Base-by-base conservation (phyloP, 208 protist species). In the Herpetomonas samuelpessoai region DNA sequence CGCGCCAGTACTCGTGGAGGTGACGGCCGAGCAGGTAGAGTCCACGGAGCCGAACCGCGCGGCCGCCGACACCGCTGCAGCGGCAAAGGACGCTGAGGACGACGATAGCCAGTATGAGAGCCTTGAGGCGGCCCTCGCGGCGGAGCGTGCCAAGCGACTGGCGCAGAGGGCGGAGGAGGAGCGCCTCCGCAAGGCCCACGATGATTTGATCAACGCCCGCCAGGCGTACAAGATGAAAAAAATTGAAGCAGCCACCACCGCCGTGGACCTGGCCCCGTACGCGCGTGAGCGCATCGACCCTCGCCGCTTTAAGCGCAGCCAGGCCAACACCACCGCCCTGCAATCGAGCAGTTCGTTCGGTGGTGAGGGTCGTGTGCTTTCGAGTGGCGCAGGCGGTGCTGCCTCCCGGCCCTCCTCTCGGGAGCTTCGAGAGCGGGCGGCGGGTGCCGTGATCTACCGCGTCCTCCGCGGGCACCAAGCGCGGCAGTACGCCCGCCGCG, bases 171-270 rank as follows among this genome's bases (percentile, higher is more conserved):
- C 31, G 14, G 66, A 74, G 45, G 72, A 71, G 27, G 47, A 53
- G 31, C 26, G 58, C n/a, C 24, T 71, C 16, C 62, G 62, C 19
- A 16, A 57, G 19, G 53, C 29, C 24, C 59, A 57, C 31, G 62
- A 72, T 51, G 64, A 25, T 18, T 47, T 72, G 22, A 41, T 48
- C 14, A 30, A 51, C 35, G 62, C 67, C n/a, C 50, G 57, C 50
- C 68, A 78, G 10, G 73, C 54, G 2, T 74, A 81, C 56, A 58
- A 68, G 16, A 56, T 78, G 45, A 45, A 63, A 46, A 53, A 65
- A 39, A 80, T 84, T 49, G 68, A 45, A 1, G 65, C 39, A 1
- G 68, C 78, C 10, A 61, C 62, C 38, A 81, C 14, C 19, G 27
- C 48, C 16, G 41, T 68, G n/a, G 71, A 75, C 22, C 46, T 84